Evolutionary conservation across 2,329 filamentous ascomycete genomes (phyloP), one percentile per base, ranked within the genome.

Genomic region (Exophiala dermatitidis): DNA sequence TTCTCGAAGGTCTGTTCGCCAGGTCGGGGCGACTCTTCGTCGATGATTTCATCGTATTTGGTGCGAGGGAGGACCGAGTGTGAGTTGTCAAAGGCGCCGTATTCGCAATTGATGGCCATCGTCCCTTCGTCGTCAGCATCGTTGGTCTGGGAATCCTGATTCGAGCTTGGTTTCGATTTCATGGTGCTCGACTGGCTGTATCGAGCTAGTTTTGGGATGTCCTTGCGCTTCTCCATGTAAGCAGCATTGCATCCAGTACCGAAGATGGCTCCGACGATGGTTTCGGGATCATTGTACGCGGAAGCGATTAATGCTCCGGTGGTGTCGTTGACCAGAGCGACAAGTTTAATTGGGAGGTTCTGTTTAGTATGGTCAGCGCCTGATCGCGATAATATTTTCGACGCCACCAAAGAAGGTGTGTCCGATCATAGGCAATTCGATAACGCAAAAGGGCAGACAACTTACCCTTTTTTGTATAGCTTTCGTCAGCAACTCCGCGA

Each of bases 1-100:
- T 97, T 96, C 75, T 97, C 90, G 63, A 95, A 96, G 1, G 88
- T 84, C 73, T 97, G 90, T 72, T 96, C 90, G 47, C 90, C 90
- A 2, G 90, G 90, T 19, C 90, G 86, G 36, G 91, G 90, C 19
- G 90, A 96, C 65, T 93, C 86, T 62, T 87, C 83, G 75, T 96
- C 91, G 65, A 97, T 88, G 61, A 84, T 81, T 56, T 87, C 76
- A 68, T 97, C 91, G 71, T 93, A 96, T 52, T 80, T 80, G 31
- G 90, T 95, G 50, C 83, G 81, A 9, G 90, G 90, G 8, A 96
- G 83, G 50, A 96, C 85, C 64, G 85, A 78, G 74, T 90, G 86
- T 72, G 95, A 88, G 69, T 95, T 94, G 69, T 95, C 89, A 65
- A 95, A 95, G 31, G 90, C 88, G 62, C 90, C 90, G 81, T 89